phyloP scores from a whole-genome alignment of 257 asterid species.

The Nicotiana sylvestris region DNA sequence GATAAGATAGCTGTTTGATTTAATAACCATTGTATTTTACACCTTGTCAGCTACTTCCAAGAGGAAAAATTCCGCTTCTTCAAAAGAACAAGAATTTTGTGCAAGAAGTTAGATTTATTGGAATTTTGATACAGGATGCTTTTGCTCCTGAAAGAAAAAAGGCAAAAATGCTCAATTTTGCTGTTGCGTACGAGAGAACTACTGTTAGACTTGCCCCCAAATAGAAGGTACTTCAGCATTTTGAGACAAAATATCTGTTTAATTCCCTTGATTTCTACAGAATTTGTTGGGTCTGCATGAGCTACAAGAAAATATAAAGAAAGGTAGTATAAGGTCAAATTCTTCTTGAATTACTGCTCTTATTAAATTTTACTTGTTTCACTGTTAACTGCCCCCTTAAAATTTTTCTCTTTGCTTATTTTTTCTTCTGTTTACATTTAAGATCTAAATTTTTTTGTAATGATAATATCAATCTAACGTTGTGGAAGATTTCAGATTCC shows the following conservation, averaged over 20 bases:
- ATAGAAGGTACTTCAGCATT: slow-evolving; percentile 62
- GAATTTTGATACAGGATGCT: slow-evolving; percentile 38
- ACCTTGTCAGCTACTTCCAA: not conserved
- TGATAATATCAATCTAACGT: too few relatives aligned
- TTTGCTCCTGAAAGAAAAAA: slow-evolving; percentile 95
- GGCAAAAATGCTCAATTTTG: slow-evolving; percentile 98
- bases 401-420: too few relatives aligned
- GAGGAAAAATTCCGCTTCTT: not conserved
- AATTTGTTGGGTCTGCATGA: not conserved
- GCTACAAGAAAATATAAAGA: not conserved
- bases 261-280: slow-evolving; percentile 2
- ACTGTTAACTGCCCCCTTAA: too few relatives aligned
- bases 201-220: slow-evolving; percentile 80
- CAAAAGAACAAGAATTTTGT: not conserved
- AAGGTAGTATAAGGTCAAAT: too few relatives aligned
- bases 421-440: too few relatives aligned
- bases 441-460: too few relatives aligned
- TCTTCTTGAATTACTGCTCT: too few relatives aligned
- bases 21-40: not conserved
- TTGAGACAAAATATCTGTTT: not conserved
- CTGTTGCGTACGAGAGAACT: slow-evolving; percentile 92
- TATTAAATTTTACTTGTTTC: too few relatives aligned
- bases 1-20: not conserved
- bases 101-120: not conserved
- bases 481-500: too few relatives aligned